A percentile compares a stretch with the other conserved stretches of the same genome.
phyloP scores from a whole-genome alignment of 306 rosid genomes.

The Cicer judaicum region DNA sequence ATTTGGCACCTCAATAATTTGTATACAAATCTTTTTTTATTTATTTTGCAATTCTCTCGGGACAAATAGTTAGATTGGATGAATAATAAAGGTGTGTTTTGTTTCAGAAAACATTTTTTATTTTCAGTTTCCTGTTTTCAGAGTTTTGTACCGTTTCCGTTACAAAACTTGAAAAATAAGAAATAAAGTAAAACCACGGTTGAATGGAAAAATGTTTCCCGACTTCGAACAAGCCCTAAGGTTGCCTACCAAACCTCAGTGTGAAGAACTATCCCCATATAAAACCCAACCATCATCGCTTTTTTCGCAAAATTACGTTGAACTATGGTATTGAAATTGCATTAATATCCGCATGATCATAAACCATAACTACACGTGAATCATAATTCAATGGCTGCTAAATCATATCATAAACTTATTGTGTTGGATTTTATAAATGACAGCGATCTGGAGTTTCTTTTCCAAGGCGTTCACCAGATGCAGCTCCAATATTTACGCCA shows the following conservation, averaged over 20 bases:
- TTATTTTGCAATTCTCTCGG: background rate
- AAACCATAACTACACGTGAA: constrained; percentile 7
- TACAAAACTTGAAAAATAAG: background rate
- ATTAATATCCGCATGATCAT: constrained; percentile 5
- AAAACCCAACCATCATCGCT: background rate
- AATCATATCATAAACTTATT: constrained; percentile 34
- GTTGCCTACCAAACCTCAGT: background rate
- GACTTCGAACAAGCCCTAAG: background rate
- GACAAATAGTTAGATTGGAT: constrained; percentile 19
- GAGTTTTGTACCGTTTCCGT: background rate
- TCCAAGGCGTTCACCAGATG: constrained; percentile 78
- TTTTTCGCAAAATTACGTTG: background rate
- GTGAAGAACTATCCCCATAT: constrained; percentile 10
- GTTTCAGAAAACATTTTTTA: background rate
- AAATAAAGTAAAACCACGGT: background rate
- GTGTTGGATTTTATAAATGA: constrained; percentile 48
- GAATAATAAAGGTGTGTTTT: background rate
- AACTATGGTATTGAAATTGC: constrained; percentile 3
- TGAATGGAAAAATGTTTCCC: background rate
- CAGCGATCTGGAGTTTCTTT: constrained; percentile 90
- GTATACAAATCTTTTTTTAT: background rate
- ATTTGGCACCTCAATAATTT: constrained; percentile 24
- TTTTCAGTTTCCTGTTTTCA: background rate
- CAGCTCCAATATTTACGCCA: constrained; percentile 86
- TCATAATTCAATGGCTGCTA: constrained; percentile 17